A percentile compares a stretch with the other conserved stretches of the same genome.
These are phyloP conservation scores for Striga asiatica DNA, from an alignment of 257 asterid genomes.

Conservation along the genomic window DNA sequence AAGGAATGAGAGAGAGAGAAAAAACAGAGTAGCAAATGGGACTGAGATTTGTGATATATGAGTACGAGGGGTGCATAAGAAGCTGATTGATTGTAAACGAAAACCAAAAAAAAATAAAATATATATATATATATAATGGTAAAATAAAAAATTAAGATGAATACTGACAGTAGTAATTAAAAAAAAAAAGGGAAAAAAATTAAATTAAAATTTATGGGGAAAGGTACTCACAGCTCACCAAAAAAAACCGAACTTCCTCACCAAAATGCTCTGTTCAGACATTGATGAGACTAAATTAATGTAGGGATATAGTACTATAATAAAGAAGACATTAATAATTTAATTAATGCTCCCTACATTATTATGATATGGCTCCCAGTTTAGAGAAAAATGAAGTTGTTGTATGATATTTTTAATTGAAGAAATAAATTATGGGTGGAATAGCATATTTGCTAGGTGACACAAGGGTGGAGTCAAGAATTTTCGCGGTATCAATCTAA, in stretches of 20 bases:
- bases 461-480: conserved; percentile 47
- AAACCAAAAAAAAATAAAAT: too few species aligned
- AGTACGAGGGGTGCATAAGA: conserved; percentile 22
- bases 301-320: conserved; percentile 6
- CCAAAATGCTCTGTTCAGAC: conserved; percentile 50
- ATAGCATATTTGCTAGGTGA: conserved; percentile 83
- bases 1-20: not conserved
- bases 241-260: conserved; percentile 36
- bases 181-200: too few species aligned
- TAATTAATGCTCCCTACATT: not conserved
- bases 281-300: conserved; percentile 18
- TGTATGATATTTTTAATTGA: conserved; percentile 9
- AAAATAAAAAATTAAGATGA: too few species aligned
- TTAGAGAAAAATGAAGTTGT: not conserved
- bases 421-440: conserved; percentile 22
- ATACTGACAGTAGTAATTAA: too few species aligned
- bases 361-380: not conserved
- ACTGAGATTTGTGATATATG: conserved; percentile 43
- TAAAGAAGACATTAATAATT: not conserved
- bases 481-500: conserved; percentile 19
- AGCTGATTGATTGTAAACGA: too few species aligned
- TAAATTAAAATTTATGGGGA: conserved; percentile 33
- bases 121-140: too few species aligned
- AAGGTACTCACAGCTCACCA: conserved; percentile 42
- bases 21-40: conserved; percentile 2